A percentile compares a stretch with the other conserved stretches of the same genome.
Evolutionary conservation across 2,329 filamentous ascomycete genomes (phyloP).

Genomic region (Tolypocladium cylindrosporum): DNA sequence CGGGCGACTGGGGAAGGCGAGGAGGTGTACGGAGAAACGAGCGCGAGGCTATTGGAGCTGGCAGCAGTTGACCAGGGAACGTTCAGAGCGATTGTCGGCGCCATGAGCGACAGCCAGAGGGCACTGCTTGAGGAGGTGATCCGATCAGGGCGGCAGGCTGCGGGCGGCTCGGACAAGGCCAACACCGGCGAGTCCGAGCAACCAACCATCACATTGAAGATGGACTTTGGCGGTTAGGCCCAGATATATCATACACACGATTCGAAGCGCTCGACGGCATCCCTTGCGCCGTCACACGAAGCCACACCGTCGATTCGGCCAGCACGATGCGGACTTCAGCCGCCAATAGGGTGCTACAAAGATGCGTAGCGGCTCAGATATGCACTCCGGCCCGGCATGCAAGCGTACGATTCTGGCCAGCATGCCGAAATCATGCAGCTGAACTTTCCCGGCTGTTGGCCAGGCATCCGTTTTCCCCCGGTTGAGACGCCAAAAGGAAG

Average conservation of each 20-base stretch:
- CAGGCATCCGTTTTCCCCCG: neutral
- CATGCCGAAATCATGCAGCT: neutral
- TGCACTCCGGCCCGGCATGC: neutral
- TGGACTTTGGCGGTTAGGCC: constrained; percentile 62
- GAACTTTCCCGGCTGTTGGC: neutral
- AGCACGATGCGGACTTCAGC: neutral
- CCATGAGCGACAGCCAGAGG: constrained; percentile 61
- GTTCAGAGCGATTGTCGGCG: constrained; percentile 66
- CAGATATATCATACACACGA: neutral
- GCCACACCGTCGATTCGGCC: neutral
- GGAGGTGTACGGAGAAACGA: constrained; percentile 60
- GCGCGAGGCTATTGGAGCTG: constrained; percentile 67
- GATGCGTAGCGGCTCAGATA: neutral
- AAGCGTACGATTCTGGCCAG: neutral
- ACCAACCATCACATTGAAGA: constrained; percentile 87
- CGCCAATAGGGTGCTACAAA: neutral
- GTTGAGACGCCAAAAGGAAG: neutral
- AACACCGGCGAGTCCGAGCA: constrained; percentile 37
- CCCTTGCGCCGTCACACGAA: neutral
- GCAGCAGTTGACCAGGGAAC: constrained; percentile 62
- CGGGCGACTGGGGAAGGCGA: constrained; percentile 57
- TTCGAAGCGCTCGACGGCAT: neutral
- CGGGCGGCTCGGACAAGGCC: constrained; percentile 27
- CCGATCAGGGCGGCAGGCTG: constrained; percentile 47
- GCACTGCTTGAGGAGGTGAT: constrained; percentile 75